Conservation (phyloP, 2,329 filamentous ascomycete genomes). For the Colletotrichum brevisporum region DNA sequence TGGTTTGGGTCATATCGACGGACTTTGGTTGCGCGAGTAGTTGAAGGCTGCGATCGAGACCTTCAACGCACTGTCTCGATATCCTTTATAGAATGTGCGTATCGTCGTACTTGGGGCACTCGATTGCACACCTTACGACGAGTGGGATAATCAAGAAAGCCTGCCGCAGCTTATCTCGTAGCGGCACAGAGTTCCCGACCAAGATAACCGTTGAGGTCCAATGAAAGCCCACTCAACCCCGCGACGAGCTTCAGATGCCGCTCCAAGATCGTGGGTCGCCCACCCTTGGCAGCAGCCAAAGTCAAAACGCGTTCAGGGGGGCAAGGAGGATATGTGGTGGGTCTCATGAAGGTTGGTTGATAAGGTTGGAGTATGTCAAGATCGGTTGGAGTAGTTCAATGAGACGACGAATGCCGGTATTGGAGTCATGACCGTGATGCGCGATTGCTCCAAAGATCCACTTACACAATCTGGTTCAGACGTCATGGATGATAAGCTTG, state of each 20-base stretch:
- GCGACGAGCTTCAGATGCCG: conserved; percentile 37
- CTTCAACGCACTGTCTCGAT: conserved; percentile 5
- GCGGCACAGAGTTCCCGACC: conserved; percentile 30
- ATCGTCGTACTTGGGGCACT: conserved; percentile 24
- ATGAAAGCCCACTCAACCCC: conserved; percentile 23
- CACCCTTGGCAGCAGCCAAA: conserved; percentile 22
- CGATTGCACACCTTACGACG: background rate
- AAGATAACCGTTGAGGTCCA: conserved; percentile 26
- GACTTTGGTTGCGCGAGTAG: background rate
- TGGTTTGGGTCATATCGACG: conserved; percentile 33
- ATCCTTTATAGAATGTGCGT: conserved; percentile 21
- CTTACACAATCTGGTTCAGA: background rate
- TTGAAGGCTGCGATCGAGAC: no score
- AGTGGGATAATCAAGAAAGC: background rate
- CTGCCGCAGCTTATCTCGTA: conserved; percentile 30
- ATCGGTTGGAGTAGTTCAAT: conserved; percentile 18
- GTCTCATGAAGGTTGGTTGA: conserved; percentile 4
- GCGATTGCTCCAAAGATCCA: conserved; percentile 13
- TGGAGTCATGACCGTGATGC: background rate
- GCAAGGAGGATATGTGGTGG: conserved; percentile 17
- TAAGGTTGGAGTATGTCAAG: conserved; percentile 37
- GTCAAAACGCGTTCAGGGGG: conserved; percentile 20
- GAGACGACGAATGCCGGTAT: background rate
- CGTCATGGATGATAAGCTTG: conserved; percentile 18
- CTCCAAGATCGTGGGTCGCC: conserved; percentile 34